phyloP scores from a whole-genome alignment of 2,329 filamentous ascomycete genomes.

The Phyllosticta capitalensis region DNA sequence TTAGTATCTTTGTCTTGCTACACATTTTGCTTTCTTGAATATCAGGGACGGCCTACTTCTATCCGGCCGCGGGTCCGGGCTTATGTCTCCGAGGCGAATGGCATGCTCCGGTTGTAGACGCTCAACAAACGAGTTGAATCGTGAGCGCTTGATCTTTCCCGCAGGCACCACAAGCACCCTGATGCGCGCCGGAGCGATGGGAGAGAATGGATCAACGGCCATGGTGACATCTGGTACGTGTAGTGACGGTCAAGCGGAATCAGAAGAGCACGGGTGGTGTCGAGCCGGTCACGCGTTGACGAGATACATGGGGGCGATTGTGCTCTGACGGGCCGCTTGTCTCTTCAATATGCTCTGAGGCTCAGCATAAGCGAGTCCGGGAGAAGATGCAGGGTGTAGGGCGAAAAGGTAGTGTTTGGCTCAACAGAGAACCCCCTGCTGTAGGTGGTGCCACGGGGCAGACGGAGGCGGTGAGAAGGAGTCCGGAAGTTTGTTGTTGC shows the following conservation, averaged over 20 bases:
- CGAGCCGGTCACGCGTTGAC: not conserved
- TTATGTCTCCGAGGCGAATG: constrained; percentile 77
- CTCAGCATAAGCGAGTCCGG: not conserved
- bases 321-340: not conserved
- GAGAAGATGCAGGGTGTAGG: not conserved
- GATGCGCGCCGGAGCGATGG: constrained; percentile 83
- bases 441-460: not conserved
- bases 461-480: not conserved
- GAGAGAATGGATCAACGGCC: constrained; percentile 81
- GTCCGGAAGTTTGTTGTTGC: not conserved
- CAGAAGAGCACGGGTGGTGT: not conserved
- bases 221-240: constrained; percentile 49
- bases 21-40: not conserved
- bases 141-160: constrained; percentile 71
- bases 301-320: not conserved
- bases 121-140: constrained; percentile 70
- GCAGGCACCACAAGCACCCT: constrained; percentile 79
- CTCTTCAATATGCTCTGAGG: not conserved
- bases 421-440: not conserved
- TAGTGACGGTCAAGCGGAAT: not conserved
- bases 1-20: constrained; percentile 15
- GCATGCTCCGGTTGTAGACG: constrained; percentile 71
- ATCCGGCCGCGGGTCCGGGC: constrained; percentile 72
- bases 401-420: not conserved
- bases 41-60: constrained; percentile 54